Conservation (phyloP, 345 rosid species). For the Acer negundo region DNA sequence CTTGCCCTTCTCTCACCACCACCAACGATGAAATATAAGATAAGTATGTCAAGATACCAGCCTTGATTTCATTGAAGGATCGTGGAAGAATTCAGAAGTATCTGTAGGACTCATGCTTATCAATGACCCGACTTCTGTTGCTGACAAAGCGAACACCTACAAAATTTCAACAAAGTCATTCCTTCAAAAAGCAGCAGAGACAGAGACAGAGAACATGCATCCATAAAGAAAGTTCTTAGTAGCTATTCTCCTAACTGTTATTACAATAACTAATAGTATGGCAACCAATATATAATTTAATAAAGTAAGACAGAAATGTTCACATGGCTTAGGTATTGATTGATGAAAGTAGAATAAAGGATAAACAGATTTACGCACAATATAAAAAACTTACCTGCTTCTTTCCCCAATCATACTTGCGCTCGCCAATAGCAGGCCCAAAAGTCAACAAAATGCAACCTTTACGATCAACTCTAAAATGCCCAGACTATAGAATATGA, state of each 20-base stretch:
- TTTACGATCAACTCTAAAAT: slow-evolving; percentile 57
- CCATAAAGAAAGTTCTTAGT: neutral
- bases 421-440: slow-evolving; percentile 80
- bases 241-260: neutral
- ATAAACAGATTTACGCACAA: neutral
- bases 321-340: neutral
- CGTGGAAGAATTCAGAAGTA: slow-evolving; percentile 89
- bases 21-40: neutral
- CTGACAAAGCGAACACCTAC: slow-evolving; percentile 82
- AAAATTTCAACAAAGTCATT: slow-evolving; percentile 27
- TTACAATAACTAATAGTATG: neutral
- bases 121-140: slow-evolving; percentile 90
- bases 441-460: slow-evolving; percentile 80
- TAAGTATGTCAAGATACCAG: slow-evolving; percentile 18
- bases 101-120: slow-evolving; percentile 69
- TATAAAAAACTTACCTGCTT: slow-evolving; percentile 56
- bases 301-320: too few relatives aligned
- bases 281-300: neutral
- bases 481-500: slow-evolving; percentile 49
- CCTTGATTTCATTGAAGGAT: slow-evolving; percentile 87
- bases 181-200: neutral
- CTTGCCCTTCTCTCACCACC: neutral
- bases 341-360: neutral
- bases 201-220: neutral
- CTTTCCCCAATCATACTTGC: slow-evolving; percentile 83